A percentile compares a stretch with the other conserved stretches of the same genome.
phyloP scores from a whole-genome alignment of 805 yeast species.

The Candida germanica region DNA sequence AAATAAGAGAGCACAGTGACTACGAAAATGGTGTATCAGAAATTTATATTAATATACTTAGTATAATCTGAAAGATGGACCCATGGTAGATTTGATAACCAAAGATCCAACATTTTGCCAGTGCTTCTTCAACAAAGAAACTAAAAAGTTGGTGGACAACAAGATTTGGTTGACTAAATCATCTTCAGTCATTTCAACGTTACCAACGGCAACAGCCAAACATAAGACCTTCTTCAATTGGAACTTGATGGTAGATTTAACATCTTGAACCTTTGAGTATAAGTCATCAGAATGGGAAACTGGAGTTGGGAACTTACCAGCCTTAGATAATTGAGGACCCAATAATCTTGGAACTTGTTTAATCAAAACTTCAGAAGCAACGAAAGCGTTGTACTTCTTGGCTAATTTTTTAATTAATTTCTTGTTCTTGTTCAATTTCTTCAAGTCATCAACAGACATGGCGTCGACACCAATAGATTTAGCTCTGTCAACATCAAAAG shows the following conservation, averaged over 20 bases:
- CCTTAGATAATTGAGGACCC: constrained; percentile 99
- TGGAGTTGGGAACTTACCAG: constrained; percentile 99
- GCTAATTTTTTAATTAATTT: constrained; percentile 99
- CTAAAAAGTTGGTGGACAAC: constrained; percentile 99
- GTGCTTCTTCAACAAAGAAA: constrained; percentile 99
- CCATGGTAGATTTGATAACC: constrained; percentile 99
- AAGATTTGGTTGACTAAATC: constrained; percentile 94
- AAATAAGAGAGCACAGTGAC: no score
- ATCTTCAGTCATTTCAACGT: constrained; percentile 99
- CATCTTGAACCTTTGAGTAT: constrained; percentile 93
- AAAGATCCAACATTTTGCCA: constrained; percentile 99
- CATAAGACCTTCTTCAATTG: constrained; percentile 99
- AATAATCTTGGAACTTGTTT: constrained; percentile 99
- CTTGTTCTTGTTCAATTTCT: constrained; percentile 99
- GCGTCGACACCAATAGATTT: constrained; percentile 99
- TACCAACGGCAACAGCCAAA: constrained; percentile 98
- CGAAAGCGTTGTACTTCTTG: constrained; percentile 99
- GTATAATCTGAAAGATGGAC: constrained; percentile 99
- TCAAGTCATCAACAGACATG: constrained; percentile 99
- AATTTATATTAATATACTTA: no score
- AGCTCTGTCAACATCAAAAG: constrained; percentile 99
- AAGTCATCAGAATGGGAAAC: constrained; percentile 99
- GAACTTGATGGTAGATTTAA: constrained; percentile 99
- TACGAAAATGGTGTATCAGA: no score
- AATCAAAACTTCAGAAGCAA: constrained; percentile 98